Percentiles rank a stretch among this genome's conserved stretches.
phyloP scores from a whole-genome alignment of 805 yeast genomes.

The Barnettozyma sp. region DNA sequence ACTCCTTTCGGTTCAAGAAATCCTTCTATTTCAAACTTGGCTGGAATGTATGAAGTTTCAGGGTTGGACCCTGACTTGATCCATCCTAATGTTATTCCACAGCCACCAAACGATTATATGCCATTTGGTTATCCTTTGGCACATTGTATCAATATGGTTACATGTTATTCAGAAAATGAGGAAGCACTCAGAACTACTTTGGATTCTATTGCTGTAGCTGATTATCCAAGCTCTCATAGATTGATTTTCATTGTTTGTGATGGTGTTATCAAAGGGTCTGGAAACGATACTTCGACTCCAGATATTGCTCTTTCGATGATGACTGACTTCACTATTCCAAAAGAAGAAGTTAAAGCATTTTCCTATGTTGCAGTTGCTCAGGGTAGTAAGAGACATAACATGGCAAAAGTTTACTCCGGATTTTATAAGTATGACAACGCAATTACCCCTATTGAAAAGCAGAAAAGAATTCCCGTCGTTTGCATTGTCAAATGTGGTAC shows the following conservation, averaged over 20 bases:
- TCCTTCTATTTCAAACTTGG: slow-evolving; percentile 21
- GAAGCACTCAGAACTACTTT: slow-evolving; percentile 80
- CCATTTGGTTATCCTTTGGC: slow-evolving; percentile 80
- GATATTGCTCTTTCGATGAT: slow-evolving; percentile 85
- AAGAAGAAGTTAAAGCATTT: slow-evolving; percentile 69
- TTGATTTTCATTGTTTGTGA: slow-evolving; percentile 82
- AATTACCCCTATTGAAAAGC: slow-evolving; percentile 73
- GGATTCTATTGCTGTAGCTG: slow-evolving; percentile 92
- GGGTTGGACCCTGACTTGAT: slow-evolving; percentile 53
- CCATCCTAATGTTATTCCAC: slow-evolving; percentile 78
- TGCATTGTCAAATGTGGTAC: slow-evolving; percentile 85
- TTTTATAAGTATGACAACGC: slow-evolving; percentile 78
- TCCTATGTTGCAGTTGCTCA: slow-evolving; percentile 95
- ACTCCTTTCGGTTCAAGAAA: slow-evolving; percentile 23
- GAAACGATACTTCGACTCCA: slow-evolving; percentile 82
- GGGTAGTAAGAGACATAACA: slow-evolving; percentile 91
- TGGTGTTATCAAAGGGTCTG: slow-evolving; percentile 91
- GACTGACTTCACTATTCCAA: slow-evolving; percentile 65
- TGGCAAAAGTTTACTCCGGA: slow-evolving; percentile 96
- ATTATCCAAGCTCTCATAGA: slow-evolving; percentile 93
- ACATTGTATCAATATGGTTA: slow-evolving; percentile 69
- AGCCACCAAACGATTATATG: slow-evolving; percentile 83
- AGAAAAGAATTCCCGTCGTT: slow-evolving; percentile 77
- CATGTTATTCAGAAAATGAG: slow-evolving; percentile 93
- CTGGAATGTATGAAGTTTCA: slow-evolving; percentile 26